phyloP scores from a whole-genome alignment of 2,329 filamentous ascomycete genomes.

The Aschersonia sp. region DNA sequence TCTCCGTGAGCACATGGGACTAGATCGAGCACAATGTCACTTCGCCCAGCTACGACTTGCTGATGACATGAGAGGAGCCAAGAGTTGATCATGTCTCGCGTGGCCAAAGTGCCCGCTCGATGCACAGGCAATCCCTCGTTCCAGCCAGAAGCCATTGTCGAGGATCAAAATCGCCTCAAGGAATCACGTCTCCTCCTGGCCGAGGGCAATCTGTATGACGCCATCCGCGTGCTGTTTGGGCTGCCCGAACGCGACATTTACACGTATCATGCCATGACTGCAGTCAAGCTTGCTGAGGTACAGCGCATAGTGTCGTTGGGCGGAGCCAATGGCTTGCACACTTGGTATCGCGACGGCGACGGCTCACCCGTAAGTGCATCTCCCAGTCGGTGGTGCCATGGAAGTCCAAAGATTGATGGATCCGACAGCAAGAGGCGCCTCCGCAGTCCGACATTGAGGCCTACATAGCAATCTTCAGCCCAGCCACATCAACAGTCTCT shows the following conservation, averaged over 20 bases:
- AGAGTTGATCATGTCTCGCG: slow-evolving; percentile 11
- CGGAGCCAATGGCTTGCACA: slow-evolving; percentile 28
- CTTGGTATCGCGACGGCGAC: slow-evolving; percentile 30
- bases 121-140: slow-evolving; percentile 32
- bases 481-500: slow-evolving; percentile 42
- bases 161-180: slow-evolving; percentile 22
- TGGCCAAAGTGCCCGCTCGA: slow-evolving; percentile 14
- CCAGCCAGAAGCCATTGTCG: slow-evolving; percentile 23
- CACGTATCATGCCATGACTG: slow-evolving; percentile 36
- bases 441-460: slow-evolving; percentile 44
- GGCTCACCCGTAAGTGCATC: slow-evolving; percentile 14
- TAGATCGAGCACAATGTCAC: too few species aligned
- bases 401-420: not conserved
- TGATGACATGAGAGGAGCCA: too few species aligned
- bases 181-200: slow-evolving; percentile 21
- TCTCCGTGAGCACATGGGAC: too few species aligned
- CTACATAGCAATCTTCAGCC: slow-evolving; percentile 52
- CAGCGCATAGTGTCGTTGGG: slow-evolving; percentile 31
- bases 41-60: too few species aligned
- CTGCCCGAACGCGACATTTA: slow-evolving; percentile 30
- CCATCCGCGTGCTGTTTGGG: slow-evolving; percentile 27
- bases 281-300: slow-evolving; percentile 32
- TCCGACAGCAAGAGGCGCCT: slow-evolving; percentile 28
- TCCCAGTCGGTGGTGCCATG: not conserved
- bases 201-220: slow-evolving; percentile 28